These are phyloP conservation scores for Plasmodium ovale DNA, from an alignment of 169 alveolate species.

Conservation along the genomic window DNA sequence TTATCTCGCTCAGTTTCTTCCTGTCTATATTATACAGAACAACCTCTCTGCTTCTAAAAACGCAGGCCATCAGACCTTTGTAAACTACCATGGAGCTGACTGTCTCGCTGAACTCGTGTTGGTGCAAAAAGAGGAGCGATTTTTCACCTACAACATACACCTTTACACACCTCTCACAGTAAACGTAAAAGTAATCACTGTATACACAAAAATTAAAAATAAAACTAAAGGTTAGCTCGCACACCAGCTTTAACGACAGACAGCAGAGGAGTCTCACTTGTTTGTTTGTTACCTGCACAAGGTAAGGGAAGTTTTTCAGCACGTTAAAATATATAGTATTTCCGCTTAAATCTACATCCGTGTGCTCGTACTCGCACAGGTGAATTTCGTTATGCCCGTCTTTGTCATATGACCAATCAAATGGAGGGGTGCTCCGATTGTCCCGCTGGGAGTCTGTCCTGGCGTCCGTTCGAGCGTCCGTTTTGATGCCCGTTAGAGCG, in stretches of 20 bases:
- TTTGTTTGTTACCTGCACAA: conserved; percentile 37
- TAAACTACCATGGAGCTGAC: conserved; percentile 27
- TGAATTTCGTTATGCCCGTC: conserved; percentile 18
- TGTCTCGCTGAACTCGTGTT: neutral
- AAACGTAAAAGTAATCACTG: conserved; percentile 35
- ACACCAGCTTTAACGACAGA: conserved; percentile 40
- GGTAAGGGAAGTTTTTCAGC: conserved; percentile 43
- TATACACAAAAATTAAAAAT: conserved; percentile 27
- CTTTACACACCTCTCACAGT: conserved; percentile 28
- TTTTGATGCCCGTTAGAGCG: neutral
- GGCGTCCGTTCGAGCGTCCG: neutral
- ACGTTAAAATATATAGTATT: conserved; percentile 32
- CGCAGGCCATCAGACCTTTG: conserved; percentile 38
- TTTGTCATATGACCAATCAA: neutral
- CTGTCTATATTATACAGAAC: conserved; percentile 7
- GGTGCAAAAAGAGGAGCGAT: neutral
- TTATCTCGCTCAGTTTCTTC: neutral
- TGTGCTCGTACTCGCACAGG: conserved; percentile 63
- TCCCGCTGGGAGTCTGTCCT: neutral
- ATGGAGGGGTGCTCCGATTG: neutral
- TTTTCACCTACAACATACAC: conserved; percentile 19
- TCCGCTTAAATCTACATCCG: conserved; percentile 22
- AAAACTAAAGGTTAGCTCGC: neutral
- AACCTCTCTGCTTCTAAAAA: conserved; percentile 5
- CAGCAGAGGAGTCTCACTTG: conserved; percentile 37